phyloP scores from a whole-genome alignment of 371 early-diverging fungal species.

The Zychaea mexicana region DNA sequence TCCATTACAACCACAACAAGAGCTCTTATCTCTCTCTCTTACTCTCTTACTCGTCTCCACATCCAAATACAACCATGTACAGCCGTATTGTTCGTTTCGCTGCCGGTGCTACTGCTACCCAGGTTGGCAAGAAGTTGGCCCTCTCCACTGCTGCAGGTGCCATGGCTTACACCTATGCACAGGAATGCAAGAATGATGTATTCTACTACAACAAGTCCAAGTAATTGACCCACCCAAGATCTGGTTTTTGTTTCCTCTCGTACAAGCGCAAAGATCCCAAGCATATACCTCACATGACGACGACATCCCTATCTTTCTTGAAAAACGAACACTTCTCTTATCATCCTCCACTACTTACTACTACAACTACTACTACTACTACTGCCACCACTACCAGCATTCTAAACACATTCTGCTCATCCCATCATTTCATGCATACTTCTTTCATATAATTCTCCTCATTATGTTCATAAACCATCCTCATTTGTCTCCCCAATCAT shows the following conservation, averaged over 20 bases:
- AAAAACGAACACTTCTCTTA: too few species aligned
- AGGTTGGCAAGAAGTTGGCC: constrained; percentile 22
- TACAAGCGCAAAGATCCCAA: too few species aligned
- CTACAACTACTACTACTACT: too few species aligned
- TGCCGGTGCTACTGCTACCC: constrained; percentile 15
- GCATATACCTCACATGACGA: too few species aligned
- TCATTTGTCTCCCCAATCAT: neutral
- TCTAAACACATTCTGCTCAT: too few species aligned
- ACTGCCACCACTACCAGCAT: too few species aligned
- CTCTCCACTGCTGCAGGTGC: constrained; percentile 16
- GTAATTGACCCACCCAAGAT: neutral
- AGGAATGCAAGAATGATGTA: constrained; percentile 53
- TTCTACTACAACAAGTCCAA: constrained; percentile 38
- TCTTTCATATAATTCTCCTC: too few species aligned
- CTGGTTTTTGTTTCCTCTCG: neutral
- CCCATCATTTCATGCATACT: neutral
- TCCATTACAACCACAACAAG: neutral
- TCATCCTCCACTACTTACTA: too few species aligned
- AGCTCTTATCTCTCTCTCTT: neutral
- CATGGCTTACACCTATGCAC: constrained; percentile 32
- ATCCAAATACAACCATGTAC: constrained; percentile 9
- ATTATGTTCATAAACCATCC: neutral
- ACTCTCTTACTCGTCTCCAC: neutral
- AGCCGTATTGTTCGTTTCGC: constrained; percentile 28
- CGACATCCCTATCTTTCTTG: neutral